Conservation (phyloP, 805 yeast genomes). For the Pichia heedii region DNA sequence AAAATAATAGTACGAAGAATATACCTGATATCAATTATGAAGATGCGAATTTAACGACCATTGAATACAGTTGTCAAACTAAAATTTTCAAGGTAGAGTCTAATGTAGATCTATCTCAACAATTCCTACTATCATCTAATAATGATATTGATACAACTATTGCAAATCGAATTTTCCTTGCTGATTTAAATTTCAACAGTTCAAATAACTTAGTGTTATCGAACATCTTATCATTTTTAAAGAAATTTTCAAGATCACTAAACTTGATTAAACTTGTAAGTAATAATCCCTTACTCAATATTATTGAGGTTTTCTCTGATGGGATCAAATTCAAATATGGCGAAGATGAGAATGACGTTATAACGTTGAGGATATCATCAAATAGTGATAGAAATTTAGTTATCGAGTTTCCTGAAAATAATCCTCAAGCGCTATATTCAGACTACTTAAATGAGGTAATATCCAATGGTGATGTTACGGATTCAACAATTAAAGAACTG, state of each 20-base stretch:
- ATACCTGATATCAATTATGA: conserved; percentile 20
- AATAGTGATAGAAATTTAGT: conserved; percentile 15
- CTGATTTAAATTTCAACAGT: neutral
- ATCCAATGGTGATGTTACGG: conserved; percentile 5
- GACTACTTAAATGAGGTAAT: conserved; percentile 20
- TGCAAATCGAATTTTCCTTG: neutral
- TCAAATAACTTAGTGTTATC: conserved; percentile 11
- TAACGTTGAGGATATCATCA: conserved; percentile 19
- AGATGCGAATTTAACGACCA: conserved; percentile 18
- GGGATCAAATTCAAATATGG: conserved; percentile 27
- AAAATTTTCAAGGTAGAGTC: conserved; percentile 26
- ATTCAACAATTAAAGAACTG: conserved; percentile 18
- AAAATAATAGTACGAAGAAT: conserved; percentile 16
- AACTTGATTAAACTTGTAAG: conserved; percentile 24
- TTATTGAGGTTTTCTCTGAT: conserved; percentile 22
- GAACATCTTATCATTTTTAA: conserved; percentile 20
- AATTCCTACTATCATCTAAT: conserved; percentile 6
- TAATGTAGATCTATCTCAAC: conserved; percentile 17
- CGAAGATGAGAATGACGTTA: conserved; percentile 15
- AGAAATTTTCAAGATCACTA: conserved; percentile 22
- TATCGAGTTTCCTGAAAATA: conserved; percentile 21
- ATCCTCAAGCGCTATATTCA: conserved; percentile 23
- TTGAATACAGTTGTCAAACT: conserved; percentile 17
- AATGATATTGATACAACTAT: neutral
- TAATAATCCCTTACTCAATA: conserved; percentile 20